Evolutionary conservation across 2,329 filamentous ascomycete species (phyloP).

Genomic region (Xylaria sp.): DNA sequence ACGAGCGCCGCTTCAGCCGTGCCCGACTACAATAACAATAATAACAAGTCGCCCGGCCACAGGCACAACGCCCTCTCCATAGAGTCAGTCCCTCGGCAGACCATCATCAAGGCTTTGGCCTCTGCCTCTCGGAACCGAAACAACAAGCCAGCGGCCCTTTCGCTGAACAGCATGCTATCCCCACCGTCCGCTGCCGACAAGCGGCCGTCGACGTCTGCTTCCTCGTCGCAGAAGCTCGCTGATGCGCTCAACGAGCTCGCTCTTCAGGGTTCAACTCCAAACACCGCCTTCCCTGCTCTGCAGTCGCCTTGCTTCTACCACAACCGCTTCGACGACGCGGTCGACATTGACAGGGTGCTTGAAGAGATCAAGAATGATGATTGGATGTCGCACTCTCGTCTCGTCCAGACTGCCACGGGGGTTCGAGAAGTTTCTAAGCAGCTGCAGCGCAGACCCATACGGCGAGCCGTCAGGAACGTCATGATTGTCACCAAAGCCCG

Average conservation of each 20-base stretch:
- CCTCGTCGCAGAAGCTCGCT: constrained; percentile 71
- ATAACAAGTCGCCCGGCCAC: constrained; percentile 49
- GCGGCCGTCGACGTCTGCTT: constrained; percentile 56
- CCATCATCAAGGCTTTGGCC: constrained; percentile 83
- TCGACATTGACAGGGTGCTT: constrained; percentile 93
- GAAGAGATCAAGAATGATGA: constrained; percentile 93
- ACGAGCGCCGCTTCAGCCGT: constrained; percentile 44
- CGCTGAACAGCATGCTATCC: constrained; percentile 69
- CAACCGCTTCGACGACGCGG: constrained; percentile 93
- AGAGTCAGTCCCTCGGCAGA: constrained; percentile 79
- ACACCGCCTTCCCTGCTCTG: constrained; percentile 72
- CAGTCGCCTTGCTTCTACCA: constrained; percentile 98
- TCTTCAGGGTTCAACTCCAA: constrained; percentile 55
- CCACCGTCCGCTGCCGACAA: constrained; percentile 52
- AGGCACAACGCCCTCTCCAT: constrained; percentile 66
- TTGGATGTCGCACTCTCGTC: constrained; percentile 89
- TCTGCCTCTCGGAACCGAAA: constrained; percentile 71
- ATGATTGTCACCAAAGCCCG: constrained; percentile 99
- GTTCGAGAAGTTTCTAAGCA: constrained; percentile 97
- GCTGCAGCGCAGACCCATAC: constrained; percentile 90
- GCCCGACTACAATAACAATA: constrained; percentile 42
- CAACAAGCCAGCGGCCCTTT: constrained; percentile 71
- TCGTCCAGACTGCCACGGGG: constrained; percentile 94
- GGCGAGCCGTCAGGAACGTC: constrained; percentile 88
- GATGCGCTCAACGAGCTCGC: constrained; percentile 67